Percentiles rank a stretch among this genome's conserved stretches.
phyloP scores from a whole-genome alignment of 1,139 yeast species.

The Saccharomycopsis hybrid region DNA sequence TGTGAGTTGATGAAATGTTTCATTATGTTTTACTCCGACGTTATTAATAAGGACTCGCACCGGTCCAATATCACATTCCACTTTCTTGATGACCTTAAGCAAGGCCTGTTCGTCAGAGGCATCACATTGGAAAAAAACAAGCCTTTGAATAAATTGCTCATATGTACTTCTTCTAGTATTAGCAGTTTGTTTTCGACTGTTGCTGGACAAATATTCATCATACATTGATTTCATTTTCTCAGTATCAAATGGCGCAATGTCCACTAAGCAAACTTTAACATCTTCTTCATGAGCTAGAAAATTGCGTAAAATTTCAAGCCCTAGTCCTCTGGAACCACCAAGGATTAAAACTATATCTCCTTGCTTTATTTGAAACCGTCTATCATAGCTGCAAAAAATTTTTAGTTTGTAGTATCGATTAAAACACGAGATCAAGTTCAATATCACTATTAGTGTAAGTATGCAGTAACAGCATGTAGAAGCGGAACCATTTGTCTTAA shows the following conservation, averaged over 20 bases:
- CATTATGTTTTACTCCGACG: constrained; percentile 15
- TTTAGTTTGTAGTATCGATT: constrained; percentile 5
- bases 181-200: neutral
- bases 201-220: neutral
- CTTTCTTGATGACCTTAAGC: constrained; percentile 1
- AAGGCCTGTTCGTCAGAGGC: neutral
- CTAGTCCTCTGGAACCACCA: constrained; percentile 20
- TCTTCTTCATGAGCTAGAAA: constrained; percentile 2
- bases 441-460: constrained; percentile 68
- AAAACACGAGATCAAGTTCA: neutral
- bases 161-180: neutral
- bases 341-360: constrained; percentile 14
- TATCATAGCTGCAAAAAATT: neutral
- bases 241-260: neutral
- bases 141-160: neutral
- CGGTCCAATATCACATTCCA: constrained; percentile 11
- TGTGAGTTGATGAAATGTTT: neutral
- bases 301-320: constrained; percentile 8
- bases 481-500: constrained; percentile 27
- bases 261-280: constrained; percentile 13
- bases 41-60: constrained; percentile 17
- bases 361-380: constrained; percentile 1
- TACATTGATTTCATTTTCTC: too few species aligned
- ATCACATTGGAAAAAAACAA: constrained; percentile 14
- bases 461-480: constrained; percentile 22